phyloP scores from a whole-genome alignment of 2,329 filamentous ascomycete species.

The Aspergillus pseudoviridinutans region DNA sequence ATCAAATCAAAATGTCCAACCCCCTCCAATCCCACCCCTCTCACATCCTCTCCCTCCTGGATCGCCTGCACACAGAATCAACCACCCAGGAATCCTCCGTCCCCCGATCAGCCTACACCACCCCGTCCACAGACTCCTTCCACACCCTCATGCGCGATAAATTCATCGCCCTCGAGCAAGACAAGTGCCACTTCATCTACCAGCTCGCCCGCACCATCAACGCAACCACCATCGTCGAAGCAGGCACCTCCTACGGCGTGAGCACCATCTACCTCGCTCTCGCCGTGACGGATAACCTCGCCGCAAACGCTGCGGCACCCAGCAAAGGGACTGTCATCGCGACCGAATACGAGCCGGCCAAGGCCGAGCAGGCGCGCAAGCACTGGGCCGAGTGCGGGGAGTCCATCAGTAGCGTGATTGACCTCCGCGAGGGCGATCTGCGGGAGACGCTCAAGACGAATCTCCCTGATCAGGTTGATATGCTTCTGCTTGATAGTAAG shows the following conservation, averaged over 20 bases:
- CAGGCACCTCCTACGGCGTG: slow-evolving; percentile 59
- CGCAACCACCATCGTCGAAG: slow-evolving; percentile 54
- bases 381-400: slow-evolving; percentile 53
- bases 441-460: slow-evolving; percentile 52
- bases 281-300: slow-evolving; percentile 50
- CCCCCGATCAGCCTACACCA: slow-evolving; percentile 18
- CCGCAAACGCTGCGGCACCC: neutral
- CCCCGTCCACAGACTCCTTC: slow-evolving; percentile 6
- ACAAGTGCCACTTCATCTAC: slow-evolving; percentile 57
- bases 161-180: slow-evolving; percentile 57
- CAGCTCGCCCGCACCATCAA: slow-evolving; percentile 48
- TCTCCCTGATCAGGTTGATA: slow-evolving; percentile 48
- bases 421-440: slow-evolving; percentile 56
- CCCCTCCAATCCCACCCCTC: slow-evolving; percentile 7
- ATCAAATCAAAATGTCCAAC: slow-evolving; percentile 3
- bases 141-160: slow-evolving; percentile 50
- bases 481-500: slow-evolving; percentile 60
- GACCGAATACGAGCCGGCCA: slow-evolving; percentile 56
- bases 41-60: slow-evolving; percentile 23
- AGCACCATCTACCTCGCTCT: slow-evolving; percentile 61
- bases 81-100: slow-evolving; percentile 28
- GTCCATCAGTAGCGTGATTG: slow-evolving; percentile 49
- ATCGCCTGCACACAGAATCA: slow-evolving; percentile 29
- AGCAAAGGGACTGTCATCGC: slow-evolving; percentile 49
- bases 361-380: slow-evolving; percentile 49